These are phyloP conservation scores for Picea mariana DNA, from an alignment of 83 land plant species.

Conservation along the genomic window DNA sequence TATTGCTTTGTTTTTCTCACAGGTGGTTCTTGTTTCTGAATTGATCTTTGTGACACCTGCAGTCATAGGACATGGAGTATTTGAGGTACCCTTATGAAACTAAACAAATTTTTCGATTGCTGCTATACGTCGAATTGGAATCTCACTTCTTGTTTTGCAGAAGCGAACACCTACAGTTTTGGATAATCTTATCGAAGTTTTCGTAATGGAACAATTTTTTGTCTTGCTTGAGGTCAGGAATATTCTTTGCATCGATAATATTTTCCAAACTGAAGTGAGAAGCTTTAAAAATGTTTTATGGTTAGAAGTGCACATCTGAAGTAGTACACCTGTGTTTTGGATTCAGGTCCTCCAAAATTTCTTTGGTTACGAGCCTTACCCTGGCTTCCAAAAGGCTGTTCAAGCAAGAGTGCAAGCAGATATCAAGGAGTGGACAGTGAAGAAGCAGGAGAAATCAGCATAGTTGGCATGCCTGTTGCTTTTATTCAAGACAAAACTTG, in stretches of 20 bases:
- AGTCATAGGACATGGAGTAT: conserved; percentile 88
- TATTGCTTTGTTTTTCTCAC: conserved; percentile 15
- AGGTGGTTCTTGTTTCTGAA: conserved; percentile 75
- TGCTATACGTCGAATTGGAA: not conserved
- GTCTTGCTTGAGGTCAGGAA: conserved; percentile 92
- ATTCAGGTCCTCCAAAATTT: no score
- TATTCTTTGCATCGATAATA: not conserved
- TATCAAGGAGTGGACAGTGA: no score
- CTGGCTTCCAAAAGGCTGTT: no score
- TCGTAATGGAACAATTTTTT: conserved; percentile 94
- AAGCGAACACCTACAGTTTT: conserved; percentile 93
- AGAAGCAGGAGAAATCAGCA: no score
- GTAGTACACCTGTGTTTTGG: not conserved
- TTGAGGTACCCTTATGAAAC: conserved; percentile 52
- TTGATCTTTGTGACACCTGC: conserved; percentile 78
- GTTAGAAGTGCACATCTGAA: not conserved
- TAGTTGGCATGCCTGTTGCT: no score
- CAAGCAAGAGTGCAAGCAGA: no score
- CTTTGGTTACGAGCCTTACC: no score
- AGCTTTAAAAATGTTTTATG: not conserved
- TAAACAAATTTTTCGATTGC: not conserved
- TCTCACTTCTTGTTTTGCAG: conserved; percentile 35
- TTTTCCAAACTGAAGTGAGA: not conserved
- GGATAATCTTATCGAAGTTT: conserved; percentile 89
- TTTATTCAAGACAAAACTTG: no score